These are phyloP conservation scores for Aspergillus alliaceus DNA, from an alignment of 2,329 filamentous ascomycete species.

Conservation along the genomic window DNA sequence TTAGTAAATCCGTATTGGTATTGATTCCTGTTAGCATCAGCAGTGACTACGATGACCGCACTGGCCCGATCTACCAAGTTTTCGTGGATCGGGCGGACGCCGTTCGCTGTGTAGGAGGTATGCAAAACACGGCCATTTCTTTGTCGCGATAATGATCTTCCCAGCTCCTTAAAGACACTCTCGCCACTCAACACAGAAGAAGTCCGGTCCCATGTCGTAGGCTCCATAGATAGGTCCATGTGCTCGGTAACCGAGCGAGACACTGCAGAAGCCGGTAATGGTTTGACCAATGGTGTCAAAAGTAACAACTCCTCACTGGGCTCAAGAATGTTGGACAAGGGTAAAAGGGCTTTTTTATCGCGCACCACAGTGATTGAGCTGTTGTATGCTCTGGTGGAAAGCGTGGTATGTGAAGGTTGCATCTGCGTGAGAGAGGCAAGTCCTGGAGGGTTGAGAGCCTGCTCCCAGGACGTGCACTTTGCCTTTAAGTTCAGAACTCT, in stretches of 20 bases:
- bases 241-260: slow-evolving; percentile 65
- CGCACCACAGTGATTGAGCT: slow-evolving; percentile 89
- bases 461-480: slow-evolving; percentile 84
- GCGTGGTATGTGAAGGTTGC: slow-evolving; percentile 75
- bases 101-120: slow-evolving; percentile 93
- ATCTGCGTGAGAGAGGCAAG: slow-evolving; percentile 74
- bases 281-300: slow-evolving; percentile 85
- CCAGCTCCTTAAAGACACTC: slow-evolving; percentile 86
- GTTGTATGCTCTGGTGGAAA: slow-evolving; percentile 86
- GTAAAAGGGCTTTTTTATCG: slow-evolving; percentile 82
- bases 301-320: slow-evolving; percentile 86
- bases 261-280: slow-evolving; percentile 82
- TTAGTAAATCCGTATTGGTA: slow-evolving; percentile 96
- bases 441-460: slow-evolving; percentile 83
- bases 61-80: slow-evolving; percentile 86
- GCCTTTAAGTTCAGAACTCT: slow-evolving; percentile 79
- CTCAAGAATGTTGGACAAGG: slow-evolving; percentile 77
- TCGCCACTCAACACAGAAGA: slow-evolving; percentile 83
- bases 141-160: slow-evolving; percentile 80
- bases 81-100: slow-evolving; percentile 87
- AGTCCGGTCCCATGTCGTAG: slow-evolving; percentile 55
- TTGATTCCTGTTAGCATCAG: slow-evolving; percentile 88
- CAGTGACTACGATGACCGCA: slow-evolving; percentile 86
- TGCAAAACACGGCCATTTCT: slow-evolving; percentile 84
- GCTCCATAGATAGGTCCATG: slow-evolving; percentile 52